These are phyloP conservation scores for Trichoderma sp. DNA, from an alignment of 2,329 filamentous ascomycete genomes.

Conservation along the genomic window DNA sequence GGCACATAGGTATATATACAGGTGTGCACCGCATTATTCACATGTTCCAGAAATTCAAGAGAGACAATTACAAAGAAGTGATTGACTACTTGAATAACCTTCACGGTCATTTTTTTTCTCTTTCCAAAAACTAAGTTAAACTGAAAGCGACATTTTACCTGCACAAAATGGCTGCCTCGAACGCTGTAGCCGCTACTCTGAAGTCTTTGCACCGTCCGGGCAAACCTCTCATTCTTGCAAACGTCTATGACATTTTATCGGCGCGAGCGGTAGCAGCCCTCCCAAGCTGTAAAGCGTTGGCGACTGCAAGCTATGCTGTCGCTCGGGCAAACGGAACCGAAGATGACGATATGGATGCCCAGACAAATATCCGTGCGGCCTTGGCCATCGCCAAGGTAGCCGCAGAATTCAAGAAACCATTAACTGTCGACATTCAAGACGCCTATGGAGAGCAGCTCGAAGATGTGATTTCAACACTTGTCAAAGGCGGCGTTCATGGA, in stretches of 20 bases:
- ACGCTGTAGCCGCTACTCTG: background rate
- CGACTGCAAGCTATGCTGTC: background rate
- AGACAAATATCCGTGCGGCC: background rate
- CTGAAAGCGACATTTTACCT: too few relatives aligned
- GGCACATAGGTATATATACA: background rate
- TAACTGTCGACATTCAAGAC: background rate
- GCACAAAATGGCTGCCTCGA: background rate
- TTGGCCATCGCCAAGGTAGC: background rate
- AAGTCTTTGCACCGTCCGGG: constrained; percentile 2
- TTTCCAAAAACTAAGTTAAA: background rate
- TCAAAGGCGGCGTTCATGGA: background rate
- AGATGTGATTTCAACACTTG: constrained; percentile 2
- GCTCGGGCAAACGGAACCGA: background rate
- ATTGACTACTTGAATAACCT: background rate
- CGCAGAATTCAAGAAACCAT: background rate
- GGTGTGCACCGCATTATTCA: background rate
- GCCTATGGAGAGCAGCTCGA: background rate
- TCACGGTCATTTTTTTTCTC: too few relatives aligned
- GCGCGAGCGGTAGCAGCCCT: background rate
- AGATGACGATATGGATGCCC: background rate
- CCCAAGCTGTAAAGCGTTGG: background rate
- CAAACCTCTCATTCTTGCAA: background rate
- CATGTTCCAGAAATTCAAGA: background rate
- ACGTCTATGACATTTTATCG: background rate
- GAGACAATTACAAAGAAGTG: background rate